phyloP scores from a whole-genome alignment of 768 basidiomycete species.

The Boletus subcaerulescens region DNA sequence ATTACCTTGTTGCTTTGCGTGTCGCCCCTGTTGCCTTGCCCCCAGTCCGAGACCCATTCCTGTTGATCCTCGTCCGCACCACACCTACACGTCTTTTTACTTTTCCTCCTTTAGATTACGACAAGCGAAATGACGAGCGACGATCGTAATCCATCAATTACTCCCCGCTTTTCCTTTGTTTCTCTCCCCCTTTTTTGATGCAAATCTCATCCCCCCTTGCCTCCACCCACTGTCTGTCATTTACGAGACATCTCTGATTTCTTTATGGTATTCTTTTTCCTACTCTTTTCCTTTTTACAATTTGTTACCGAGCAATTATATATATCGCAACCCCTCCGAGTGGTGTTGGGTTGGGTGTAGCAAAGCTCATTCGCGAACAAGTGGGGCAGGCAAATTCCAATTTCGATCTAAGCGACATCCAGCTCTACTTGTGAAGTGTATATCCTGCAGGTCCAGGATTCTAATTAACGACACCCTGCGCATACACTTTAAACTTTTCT shows the following conservation, averaged over 20 bases:
- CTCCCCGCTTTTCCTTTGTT: neutral
- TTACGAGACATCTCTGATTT: slow-evolving; percentile 19
- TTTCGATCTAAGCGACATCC: too few relatives aligned
- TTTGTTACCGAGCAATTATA: slow-evolving; percentile 2
- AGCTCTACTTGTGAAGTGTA: too few relatives aligned
- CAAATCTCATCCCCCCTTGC: neutral
- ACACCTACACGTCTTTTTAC: neutral
- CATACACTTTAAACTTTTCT: slow-evolving; percentile 55
- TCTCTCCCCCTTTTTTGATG: too few relatives aligned
- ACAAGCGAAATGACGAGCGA: slow-evolving; percentile 7
- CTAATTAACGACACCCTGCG: neutral
- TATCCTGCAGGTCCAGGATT: too few relatives aligned
- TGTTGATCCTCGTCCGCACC: neutral
- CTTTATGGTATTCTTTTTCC: slow-evolving; percentile 1
- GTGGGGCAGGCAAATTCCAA: too few relatives aligned
- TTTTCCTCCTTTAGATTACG: neutral
- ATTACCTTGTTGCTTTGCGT: slow-evolving; percentile 5
- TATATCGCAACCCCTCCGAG: neutral
- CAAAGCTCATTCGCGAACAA: too few relatives aligned
- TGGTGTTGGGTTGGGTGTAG: too few relatives aligned
- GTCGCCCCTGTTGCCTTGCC: neutral
- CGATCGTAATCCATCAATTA: neutral
- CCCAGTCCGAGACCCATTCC: neutral
- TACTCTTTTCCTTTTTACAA: neutral
- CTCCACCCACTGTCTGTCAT: slow-evolving; percentile 6